A percentile compares a stretch with the other conserved stretches of the same genome.
Conservation (phyloP, 2,329 filamentous ascomycete genomes). For the Ascochyta viciae-villosae region DNA sequence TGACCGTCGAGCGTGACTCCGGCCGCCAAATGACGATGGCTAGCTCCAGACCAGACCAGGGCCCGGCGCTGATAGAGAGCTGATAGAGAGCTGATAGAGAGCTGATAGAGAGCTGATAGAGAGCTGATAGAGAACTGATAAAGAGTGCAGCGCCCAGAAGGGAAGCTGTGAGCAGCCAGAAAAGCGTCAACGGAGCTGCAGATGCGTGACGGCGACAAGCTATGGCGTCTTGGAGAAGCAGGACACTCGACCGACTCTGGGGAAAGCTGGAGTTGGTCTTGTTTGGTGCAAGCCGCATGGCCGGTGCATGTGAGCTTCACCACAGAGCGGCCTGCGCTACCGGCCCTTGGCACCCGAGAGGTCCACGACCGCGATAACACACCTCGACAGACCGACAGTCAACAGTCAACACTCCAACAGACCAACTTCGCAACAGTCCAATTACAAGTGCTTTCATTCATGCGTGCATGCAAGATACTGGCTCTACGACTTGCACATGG, state of each 20-base stretch:
- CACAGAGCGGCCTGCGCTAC: constrained; percentile 24
- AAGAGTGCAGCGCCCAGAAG: constrained; percentile 12
- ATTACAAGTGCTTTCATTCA: too few relatives aligned
- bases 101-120: constrained; percentile 14
- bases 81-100: constrained; percentile 21
- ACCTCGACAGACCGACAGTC: neutral
- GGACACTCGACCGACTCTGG: constrained; percentile 28
- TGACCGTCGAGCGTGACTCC: constrained; percentile 43
- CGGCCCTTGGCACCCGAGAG: constrained; percentile 10
- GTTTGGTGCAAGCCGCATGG: constrained; percentile 15
- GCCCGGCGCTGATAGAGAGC: constrained; percentile 10
- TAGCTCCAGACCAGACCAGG: constrained; percentile 27
- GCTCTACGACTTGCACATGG: too few relatives aligned
- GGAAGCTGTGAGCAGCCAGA: constrained; percentile 3
- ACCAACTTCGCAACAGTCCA: too few relatives aligned
- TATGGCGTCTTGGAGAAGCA: constrained; percentile 19
- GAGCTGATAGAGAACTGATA: constrained; percentile 20
- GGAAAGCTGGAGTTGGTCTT: constrained; percentile 27
- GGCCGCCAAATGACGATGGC: constrained; percentile 37
- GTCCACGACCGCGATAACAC: constrained; percentile 6
- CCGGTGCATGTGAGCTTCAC: constrained; percentile 17
- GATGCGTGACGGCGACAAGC: constrained; percentile 13
- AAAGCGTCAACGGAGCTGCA: constrained; percentile 26
- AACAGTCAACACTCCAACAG: too few relatives aligned
- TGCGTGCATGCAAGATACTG: too few relatives aligned